Percentiles rank a stretch among this genome's conserved stretches.
Evolutionary conservation across 768 basidiomycete species (phyloP).

Genomic region (Phaeotremella skinneri): DNA sequence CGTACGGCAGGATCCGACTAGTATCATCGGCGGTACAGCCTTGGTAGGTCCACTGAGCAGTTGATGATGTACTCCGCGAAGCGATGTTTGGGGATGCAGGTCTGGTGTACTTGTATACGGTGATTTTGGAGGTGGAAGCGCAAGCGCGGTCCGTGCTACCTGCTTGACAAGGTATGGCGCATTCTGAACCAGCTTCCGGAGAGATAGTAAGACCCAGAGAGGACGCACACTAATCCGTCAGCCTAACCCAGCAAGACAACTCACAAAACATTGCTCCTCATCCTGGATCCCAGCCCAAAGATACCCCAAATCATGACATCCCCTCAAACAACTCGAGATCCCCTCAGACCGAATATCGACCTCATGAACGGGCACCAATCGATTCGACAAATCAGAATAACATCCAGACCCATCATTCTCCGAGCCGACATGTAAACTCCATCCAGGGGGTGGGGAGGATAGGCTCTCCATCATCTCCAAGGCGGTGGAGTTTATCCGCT

Average conservation of each 20-base stretch:
- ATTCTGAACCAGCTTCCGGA: neutral
- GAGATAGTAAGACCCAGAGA: neutral
- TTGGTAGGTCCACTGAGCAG: slow-evolving; percentile 7
- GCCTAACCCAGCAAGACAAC: neutral
- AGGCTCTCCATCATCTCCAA: neutral
- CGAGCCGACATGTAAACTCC: neutral
- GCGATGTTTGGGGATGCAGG: neutral
- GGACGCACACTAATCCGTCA: neutral
- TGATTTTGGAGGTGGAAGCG: neutral
- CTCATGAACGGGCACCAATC: neutral
- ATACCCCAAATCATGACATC: neutral
- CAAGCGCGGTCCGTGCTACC: neutral
- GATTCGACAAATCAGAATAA: slow-evolving; percentile 1
- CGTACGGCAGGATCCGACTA: neutral
- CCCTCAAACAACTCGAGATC: neutral
- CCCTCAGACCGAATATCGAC: neutral
- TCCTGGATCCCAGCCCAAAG: neutral
- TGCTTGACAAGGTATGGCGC: neutral
- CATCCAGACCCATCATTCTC: neutral
- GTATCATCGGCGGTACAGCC: neutral
- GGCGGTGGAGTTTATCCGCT: neutral
- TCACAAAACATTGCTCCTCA: neutral
- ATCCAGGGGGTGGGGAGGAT: neutral
- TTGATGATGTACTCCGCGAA: neutral
- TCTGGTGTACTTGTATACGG: neutral